Evolutionary conservation across 768 basidiomycete species (phyloP), one percentile per base, ranked within the genome.

Genomic region (Suillus bovinus): DNA sequence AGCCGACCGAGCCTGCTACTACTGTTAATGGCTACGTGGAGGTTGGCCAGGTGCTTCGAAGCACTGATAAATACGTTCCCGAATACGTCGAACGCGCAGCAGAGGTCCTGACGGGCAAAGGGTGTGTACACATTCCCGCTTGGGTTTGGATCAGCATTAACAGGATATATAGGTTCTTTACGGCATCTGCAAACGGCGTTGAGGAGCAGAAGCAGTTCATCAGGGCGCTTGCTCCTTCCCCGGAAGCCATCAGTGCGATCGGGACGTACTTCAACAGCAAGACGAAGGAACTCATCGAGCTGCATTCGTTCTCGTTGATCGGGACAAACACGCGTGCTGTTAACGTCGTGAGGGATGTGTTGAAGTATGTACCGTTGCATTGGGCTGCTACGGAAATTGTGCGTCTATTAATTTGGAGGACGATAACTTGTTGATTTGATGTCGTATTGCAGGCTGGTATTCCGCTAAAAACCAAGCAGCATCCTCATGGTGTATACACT

Each of bases 301-400:
- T 72, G 27, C 74, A 83, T 62, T 86, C 89, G 4, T 90, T 78
- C 71, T 68, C 79, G 3, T 70, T 86, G n/a, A 81, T 88, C 16
- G 86, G 84, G n/a, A 76, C 80, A 27, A 81, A 83, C 41, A 77
- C 77, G 6, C 76, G 70, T 31, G 81, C 79, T 44, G 81, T 92
- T 20, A 89, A 94, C 68, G 75, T 94, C 54, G 86, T 89, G 14
- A 80, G 81, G 17, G 84, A 90, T 66, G 89, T 93, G 9, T 68
- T 93, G 62, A 87, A 83, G 69, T 68, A 78, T 39, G 80, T 89
- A 1, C 87, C 93, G 13, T 74, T 91, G 29, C 74, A 83, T 64
- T 94, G 91, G 90, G 85, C 81, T 31, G 86, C 90, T 9, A 71
- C 76, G 24, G 86, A 91, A 52, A 75, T 94, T 38, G 93, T 93